A percentile compares a stretch with the other conserved stretches of the same genome.
Conservation (phyloP, 164 flowering plant genomes). For the Annona cherimola region DNA sequence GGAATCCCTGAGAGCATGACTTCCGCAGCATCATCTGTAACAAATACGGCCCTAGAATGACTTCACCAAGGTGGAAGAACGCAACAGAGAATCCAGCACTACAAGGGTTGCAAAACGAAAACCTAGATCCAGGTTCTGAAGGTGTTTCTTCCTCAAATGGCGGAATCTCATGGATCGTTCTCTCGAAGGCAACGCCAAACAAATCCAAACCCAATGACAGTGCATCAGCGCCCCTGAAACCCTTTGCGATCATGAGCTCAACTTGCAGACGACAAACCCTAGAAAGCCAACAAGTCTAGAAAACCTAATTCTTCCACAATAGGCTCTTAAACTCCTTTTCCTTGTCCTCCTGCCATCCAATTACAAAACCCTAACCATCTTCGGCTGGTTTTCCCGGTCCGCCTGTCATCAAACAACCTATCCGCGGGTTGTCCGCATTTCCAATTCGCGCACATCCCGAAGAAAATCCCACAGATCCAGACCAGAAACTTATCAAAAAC, state of each 20-base stretch:
- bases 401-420: background rate
- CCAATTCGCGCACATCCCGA: background rate
- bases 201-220: background rate
- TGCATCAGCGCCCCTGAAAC: background rate
- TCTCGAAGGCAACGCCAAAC: background rate
- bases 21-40: background rate
- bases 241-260: background rate
- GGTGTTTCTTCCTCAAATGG: background rate
- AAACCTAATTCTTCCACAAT: conserved; percentile 4
- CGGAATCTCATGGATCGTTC: background rate
- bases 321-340: background rate
- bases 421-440: too few relatives aligned
- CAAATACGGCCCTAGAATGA: background rate
- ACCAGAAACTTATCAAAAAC: conserved; percentile 2
- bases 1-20: background rate
- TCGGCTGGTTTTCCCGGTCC: background rate
- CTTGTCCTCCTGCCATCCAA: background rate
- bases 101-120: background rate
- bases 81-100: background rate
- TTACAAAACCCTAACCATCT: conserved; percentile 5
- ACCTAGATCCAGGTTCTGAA: conserved; percentile 11
- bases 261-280: background rate
- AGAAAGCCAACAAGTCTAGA: conserved; percentile 9
- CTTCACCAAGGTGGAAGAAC: background rate
- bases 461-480: conserved; percentile 3